Percentiles rank a stretch among this genome's conserved stretches.
These are phyloP conservation scores for Diaporthe capsici DNA, from an alignment of 2,329 filamentous ascomycete species.

Conservation along the genomic window DNA sequence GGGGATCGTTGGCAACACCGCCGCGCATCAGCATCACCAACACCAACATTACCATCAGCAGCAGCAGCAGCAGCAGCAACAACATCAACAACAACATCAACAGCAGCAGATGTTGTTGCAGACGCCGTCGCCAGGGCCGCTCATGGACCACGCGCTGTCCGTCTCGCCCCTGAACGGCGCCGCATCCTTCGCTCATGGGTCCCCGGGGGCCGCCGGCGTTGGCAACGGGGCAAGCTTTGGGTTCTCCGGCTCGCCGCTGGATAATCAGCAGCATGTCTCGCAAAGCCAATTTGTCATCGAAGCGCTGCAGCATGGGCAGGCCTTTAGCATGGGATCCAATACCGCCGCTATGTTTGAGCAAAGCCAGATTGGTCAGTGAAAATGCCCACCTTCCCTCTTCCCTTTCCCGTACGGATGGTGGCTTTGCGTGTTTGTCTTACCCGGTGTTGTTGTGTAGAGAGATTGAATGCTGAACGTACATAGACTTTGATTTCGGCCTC, in stretches of 20 bases:
- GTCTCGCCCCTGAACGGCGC: not conserved
- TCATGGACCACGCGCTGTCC: conserved; percentile 50
- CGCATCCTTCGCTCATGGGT: conserved; percentile 13
- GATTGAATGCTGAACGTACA: conserved; percentile 50
- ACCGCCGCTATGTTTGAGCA: not conserved
- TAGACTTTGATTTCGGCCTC: conserved; percentile 51
- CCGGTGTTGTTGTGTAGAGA: not conserved
- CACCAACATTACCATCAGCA: conserved; percentile 19
- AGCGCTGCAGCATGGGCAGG: conserved; percentile 30
- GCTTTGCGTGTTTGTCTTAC: not conserved
- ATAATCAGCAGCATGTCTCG: conserved; percentile 21
- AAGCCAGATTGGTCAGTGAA: conserved; percentile 2
- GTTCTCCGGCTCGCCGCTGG: conserved; percentile 25
- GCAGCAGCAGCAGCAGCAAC: conserved; percentile 44
- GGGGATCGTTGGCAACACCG: conserved; percentile 59
- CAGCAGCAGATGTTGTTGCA: conserved; percentile 14
- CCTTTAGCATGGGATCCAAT: not conserved
- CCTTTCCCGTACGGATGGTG: not conserved
- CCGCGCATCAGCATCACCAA: conserved; percentile 45
- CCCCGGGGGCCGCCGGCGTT: not conserved
- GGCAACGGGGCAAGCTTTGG: conserved; percentile 15
- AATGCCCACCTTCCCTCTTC: not conserved
- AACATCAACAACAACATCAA: not conserved
- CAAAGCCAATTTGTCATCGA: conserved; percentile 31
- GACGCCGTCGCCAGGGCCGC: conserved; percentile 52